A percentile compares a stretch with the other conserved stretches of the same genome.
Evolutionary conservation across 805 yeast genomes (phyloP).

Genomic region (Candida nitratophila): DNA sequence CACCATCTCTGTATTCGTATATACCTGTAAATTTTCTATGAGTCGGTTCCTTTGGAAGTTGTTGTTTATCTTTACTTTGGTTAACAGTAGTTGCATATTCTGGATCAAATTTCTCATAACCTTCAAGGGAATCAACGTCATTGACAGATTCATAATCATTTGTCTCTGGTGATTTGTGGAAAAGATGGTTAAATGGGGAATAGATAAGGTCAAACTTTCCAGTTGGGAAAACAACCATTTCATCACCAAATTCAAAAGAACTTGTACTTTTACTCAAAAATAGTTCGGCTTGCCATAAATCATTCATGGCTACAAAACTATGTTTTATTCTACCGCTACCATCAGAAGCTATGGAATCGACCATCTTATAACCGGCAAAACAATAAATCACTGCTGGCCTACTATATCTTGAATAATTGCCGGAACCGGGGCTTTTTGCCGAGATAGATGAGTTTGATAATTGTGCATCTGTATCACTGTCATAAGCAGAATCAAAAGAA

Average conservation of each 20-base stretch:
- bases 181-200: conserved; percentile 10
- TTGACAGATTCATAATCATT: neutral
- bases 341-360: conserved; percentile 4
- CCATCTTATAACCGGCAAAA: conserved; percentile 42
- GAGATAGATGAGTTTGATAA: neutral
- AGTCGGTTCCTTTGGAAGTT: neutral
- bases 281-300: conserved; percentile 26
- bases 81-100: neutral
- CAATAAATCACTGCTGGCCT: conserved; percentile 31
- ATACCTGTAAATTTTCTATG: neutral
- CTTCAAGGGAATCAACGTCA: neutral
- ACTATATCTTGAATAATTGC: conserved; percentile 1
- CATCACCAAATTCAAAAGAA: conserved; percentile 19
- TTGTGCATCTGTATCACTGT: neutral
- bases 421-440: neutral
- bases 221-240: conserved; percentile 22
- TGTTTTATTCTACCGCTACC: conserved; percentile 25
- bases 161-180: neutral
- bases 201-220: conserved; percentile 20
- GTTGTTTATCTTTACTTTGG: no score
- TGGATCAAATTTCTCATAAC: neutral
- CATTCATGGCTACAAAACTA: conserved; percentile 29
- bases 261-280: conserved; percentile 23
- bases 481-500: neutral
- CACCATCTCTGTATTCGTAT: neutral